Conservation (phyloP, 768 basidiomycete genomes). For the Mycena albidolilacea region DNA sequence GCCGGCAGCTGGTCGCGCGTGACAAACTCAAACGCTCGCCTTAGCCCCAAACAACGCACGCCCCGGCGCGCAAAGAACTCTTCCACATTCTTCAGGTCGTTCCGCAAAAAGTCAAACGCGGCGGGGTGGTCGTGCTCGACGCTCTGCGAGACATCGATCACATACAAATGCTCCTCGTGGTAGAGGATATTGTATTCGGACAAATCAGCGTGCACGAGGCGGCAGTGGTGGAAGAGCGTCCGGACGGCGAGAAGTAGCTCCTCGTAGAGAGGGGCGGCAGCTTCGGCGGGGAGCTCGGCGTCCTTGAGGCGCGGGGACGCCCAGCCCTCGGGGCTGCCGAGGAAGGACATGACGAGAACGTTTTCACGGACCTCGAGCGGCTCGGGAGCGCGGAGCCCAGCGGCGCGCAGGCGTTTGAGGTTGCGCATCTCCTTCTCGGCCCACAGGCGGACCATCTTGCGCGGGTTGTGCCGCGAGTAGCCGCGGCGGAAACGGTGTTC, state of each 20-base stretch:
- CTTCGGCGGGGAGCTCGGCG: slow-evolving; percentile 66
- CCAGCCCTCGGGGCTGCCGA: slow-evolving; percentile 88
- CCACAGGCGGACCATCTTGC: slow-evolving; percentile 99
- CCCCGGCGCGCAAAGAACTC: slow-evolving; percentile 90
- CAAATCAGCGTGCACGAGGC: slow-evolving; percentile 96
- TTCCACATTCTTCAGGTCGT: slow-evolving; percentile 92
- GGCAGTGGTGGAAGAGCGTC: slow-evolving; percentile 90
- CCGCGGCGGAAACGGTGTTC: slow-evolving; percentile 96
- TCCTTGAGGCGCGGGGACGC: slow-evolving; percentile 96
- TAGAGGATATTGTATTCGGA: slow-evolving; percentile 98
- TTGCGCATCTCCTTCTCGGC: slow-evolving; percentile 99
- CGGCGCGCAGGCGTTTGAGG: slow-evolving; percentile 84
- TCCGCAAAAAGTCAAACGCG: slow-evolving; percentile 96
- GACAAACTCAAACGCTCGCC: slow-evolving; percentile 91
- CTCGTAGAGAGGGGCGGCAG: slow-evolving; percentile 75
- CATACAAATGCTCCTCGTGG: slow-evolving; percentile 84
- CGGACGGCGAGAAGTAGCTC: slow-evolving; percentile 87
- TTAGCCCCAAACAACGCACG: slow-evolving; percentile 82
- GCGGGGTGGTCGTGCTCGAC: slow-evolving; percentile 98
- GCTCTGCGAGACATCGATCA: slow-evolving; percentile 99
- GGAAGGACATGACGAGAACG: slow-evolving; percentile 95
- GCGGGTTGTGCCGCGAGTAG: slow-evolving; percentile 90
- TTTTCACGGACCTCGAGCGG: slow-evolving; percentile 96
- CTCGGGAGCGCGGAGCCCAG: slow-evolving; percentile 89
- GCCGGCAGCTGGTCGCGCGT: slow-evolving; percentile 68